Conservation (phyloP, 371 early-diverging fungal genomes). For the Circinella umbellata region DNA sequence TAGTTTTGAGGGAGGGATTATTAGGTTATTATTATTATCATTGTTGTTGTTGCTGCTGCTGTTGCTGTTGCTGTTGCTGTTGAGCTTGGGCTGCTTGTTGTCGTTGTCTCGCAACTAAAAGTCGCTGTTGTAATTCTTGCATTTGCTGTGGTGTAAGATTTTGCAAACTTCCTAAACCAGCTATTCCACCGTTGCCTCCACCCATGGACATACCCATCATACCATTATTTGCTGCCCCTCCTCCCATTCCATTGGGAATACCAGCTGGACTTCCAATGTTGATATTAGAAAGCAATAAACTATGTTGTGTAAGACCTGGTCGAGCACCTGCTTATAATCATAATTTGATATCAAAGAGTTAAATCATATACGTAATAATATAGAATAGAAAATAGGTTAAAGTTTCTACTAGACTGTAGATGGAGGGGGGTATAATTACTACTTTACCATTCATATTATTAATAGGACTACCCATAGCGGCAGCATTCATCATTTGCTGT, state of each 20-base stretch:
- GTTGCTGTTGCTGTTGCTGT: neutral
- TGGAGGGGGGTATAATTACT: too few relatives aligned
- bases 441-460: slow-evolving; percentile 12
- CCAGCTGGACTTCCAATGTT: slow-evolving; percentile 32
- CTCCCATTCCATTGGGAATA: slow-evolving; percentile 20
- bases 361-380: neutral
- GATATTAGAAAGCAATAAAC: slow-evolving; percentile 47
- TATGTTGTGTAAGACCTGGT: slow-evolving; percentile 43
- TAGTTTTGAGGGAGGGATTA: neutral
- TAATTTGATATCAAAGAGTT: too few relatives aligned
- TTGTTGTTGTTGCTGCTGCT: neutral
- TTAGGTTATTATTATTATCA: neutral
- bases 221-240: slow-evolving; percentile 16
- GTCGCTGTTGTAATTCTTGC: neutral
- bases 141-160: neutral
- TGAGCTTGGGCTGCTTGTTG: neutral
- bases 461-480: slow-evolving; percentile 1
- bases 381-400: too few relatives aligned
- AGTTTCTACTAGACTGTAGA: too few relatives aligned
- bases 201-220: slow-evolving; percentile 30
- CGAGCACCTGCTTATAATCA: slow-evolving; percentile 10
- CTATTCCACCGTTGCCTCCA: slow-evolving; percentile 6
- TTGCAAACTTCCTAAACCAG: slow-evolving; percentile 10
- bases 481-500: slow-evolving; percentile 9
- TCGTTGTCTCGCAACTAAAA: neutral